These are phyloP conservation scores for Cordyceps tenuipes DNA, from an alignment of 2,329 filamentous ascomycete species.

Conservation along the genomic window DNA sequence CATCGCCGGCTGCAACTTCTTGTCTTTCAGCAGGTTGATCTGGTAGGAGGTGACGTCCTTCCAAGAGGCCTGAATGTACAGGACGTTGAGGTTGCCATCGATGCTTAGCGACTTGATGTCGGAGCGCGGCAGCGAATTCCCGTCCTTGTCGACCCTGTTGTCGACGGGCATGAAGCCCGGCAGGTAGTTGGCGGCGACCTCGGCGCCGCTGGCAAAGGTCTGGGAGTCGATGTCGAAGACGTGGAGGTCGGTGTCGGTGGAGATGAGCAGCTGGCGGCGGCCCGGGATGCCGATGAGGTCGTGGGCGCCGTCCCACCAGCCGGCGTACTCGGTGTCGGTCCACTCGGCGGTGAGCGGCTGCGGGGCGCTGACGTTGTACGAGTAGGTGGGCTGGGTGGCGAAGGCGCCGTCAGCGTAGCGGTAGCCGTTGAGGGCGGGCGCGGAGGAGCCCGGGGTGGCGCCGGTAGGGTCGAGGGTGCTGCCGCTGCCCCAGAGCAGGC, in stretches of 20 bases:
- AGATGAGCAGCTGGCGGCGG: slow-evolving; percentile 4
- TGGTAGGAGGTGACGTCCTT: slow-evolving; percentile 4
- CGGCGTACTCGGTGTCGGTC: background rate
- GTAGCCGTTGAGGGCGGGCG: background rate
- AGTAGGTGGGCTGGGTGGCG: background rate
- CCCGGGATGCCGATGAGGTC: slow-evolving; percentile 6
- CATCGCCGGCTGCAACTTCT: background rate
- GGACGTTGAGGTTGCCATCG: slow-evolving; percentile 6
- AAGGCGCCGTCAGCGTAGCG: background rate
- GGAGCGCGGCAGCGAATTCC: slow-evolving; percentile 3
- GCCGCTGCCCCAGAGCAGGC: slow-evolving; percentile 7
- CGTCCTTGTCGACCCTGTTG: slow-evolving; percentile 1
- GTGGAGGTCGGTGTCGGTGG: slow-evolving; percentile 7
- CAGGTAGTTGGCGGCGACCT: background rate
- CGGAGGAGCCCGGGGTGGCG: background rate
- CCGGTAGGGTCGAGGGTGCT: background rate
- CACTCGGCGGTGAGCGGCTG: background rate
- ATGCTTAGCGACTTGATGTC: slow-evolving; percentile 9
- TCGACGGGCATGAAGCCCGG: slow-evolving; percentile 9
- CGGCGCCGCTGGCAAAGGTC: slow-evolving; percentile 1
- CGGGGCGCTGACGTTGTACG: background rate
- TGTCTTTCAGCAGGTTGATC: slow-evolving; percentile 1
- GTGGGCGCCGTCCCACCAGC: slow-evolving; percentile 8
- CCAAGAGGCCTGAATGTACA: slow-evolving; percentile 4
- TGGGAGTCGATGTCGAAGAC: slow-evolving; percentile 9